These are phyloP conservation scores for Fusarium nodosum DNA, from an alignment of 2,329 filamentous ascomycete genomes.

Conservation along the genomic window DNA sequence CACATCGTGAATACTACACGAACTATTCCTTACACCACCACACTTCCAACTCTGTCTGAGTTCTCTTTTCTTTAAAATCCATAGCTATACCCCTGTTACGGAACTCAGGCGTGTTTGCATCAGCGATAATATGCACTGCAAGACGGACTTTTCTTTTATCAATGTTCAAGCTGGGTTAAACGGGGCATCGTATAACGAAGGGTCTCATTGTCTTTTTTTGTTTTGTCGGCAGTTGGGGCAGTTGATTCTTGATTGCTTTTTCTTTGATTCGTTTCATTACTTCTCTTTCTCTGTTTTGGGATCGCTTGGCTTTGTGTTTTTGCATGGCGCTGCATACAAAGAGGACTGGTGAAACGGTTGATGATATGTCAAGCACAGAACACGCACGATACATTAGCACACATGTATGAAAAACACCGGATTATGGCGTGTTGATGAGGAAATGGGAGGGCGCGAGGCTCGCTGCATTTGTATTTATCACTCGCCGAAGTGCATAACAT, in stretches of 20 bases:
- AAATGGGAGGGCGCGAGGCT: slow-evolving; percentile 12
- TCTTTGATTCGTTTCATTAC: slow-evolving; percentile 11
- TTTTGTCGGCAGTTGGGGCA: slow-evolving; percentile 14
- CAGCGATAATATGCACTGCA: slow-evolving; percentile 38
- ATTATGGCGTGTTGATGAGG: slow-evolving; percentile 25
- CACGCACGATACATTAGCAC: slow-evolving; percentile 38
- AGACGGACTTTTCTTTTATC: slow-evolving; percentile 26
- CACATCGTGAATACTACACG: slow-evolving; percentile 8
- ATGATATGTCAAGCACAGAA: slow-evolving; percentile 33
- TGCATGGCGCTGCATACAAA: slow-evolving; percentile 47
- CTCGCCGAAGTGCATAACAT: slow-evolving; percentile 25
- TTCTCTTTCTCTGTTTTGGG: slow-evolving; percentile 14
- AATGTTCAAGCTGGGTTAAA: slow-evolving; percentile 25
- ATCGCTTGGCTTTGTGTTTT: slow-evolving; percentile 26
- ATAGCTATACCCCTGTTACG: slow-evolving; percentile 43
- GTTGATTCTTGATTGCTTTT: slow-evolving; percentile 1
- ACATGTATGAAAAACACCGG: slow-evolving; percentile 33
- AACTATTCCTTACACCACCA: slow-evolving; percentile 19
- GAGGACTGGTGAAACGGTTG: slow-evolving; percentile 39
- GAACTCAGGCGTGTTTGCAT: slow-evolving; percentile 39
- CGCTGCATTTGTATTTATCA: slow-evolving; percentile 22
- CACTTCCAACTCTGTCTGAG: slow-evolving; percentile 9
- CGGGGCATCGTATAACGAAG: slow-evolving; percentile 23
- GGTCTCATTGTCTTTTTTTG: slow-evolving; percentile 28
- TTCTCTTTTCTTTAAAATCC: slow-evolving; percentile 33